Base-by-base conservation (phyloP, 768 basidiomycete species). In the Rickenella mellea region DNA sequence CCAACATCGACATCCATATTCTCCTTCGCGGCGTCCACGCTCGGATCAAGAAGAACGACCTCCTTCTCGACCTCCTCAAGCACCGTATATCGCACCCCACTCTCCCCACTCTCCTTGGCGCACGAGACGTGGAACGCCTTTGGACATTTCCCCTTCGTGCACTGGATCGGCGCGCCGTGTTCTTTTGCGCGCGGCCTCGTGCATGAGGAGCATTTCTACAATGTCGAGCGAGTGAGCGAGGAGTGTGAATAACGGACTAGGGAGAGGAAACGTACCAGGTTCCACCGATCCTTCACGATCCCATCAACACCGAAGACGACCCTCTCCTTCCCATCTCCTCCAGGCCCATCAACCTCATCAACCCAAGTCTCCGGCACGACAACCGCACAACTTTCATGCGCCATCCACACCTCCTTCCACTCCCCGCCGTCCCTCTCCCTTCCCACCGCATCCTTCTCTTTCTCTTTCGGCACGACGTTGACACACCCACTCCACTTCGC, bases 51-150 rank as follows among this genome's bases (percentile, higher is more conserved):
- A 27, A 87, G 59, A 11, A 89, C 71, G 4, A 90, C 84, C 49
- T 89, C 83, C 62, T 88, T 88, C 62, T 87, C 82, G 0, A 87
- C 74, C 51, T 84, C 82, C 38, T 71, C 65, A n/a, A 80, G 36
- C 26, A 84, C 68, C 1, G 59, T 61, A 52, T 80, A 89, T 19
- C 76, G 64, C 31, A 87, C 71, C 8, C 73, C 75, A 4, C 63
- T 56, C 2, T 64, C 63, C 9, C 59, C 61, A 1, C 78, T 76
- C 15, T 76, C 70, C 30, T 70, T 65, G 0, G 96, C 94, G 58
- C 96, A 99, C 3, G 80, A 83, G 22, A 96, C 83, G 55, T 98
- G 94, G 64, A 90, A 96, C 0, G 93, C 87, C 56, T 85, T 87
- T 9, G 86, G 71, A 52, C 93, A 97, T 63, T 92, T 94, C 33